Conservation (phyloP, 225 moss, liverwort and hornwort species). For the Sphagnum tenellum region DNA sequence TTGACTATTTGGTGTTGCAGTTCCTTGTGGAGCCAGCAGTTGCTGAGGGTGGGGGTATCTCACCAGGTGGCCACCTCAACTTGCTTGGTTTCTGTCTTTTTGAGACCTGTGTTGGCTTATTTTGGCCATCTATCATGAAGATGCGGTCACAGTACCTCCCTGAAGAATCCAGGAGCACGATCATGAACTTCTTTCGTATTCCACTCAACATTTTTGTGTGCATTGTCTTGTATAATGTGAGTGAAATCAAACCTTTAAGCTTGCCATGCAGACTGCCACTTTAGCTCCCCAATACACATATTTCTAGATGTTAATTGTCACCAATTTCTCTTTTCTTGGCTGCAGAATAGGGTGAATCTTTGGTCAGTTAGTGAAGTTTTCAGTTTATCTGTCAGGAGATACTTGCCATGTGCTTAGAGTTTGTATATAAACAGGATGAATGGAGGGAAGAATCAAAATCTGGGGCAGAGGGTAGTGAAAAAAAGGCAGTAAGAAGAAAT, state of each 20-base stretch:
- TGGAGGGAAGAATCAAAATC: no score
- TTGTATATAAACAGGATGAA: no score
- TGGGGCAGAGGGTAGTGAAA: no score
- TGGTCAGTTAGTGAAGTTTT: no score
- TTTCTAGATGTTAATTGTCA: neutral
- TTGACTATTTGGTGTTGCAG: conserved; percentile 22
- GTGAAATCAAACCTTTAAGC: conserved; percentile 1
- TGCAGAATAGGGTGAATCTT: no score
- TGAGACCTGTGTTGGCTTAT: conserved; percentile 88
- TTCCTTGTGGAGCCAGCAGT: conserved; percentile 45
- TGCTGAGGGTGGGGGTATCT: conserved; percentile 25
- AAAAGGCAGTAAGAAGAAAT: no score
- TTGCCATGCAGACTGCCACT: no score
- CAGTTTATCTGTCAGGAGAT: no score
- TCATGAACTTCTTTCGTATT: conserved; percentile 98
- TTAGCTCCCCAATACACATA: no score
- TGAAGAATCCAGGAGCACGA: conserved; percentile 96
- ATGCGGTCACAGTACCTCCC: conserved; percentile 97
- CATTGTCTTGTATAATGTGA: conserved; percentile 89
- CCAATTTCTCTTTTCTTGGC: neutral
- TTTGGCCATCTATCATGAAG: conserved; percentile 99
- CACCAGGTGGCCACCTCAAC: conserved; percentile 68
- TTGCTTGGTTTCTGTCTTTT: conserved; percentile 91
- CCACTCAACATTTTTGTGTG: conserved; percentile 95
- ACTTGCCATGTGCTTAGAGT: no score